Conservation (phyloP, 192 early-diverging fungal genomes). For the Chytriomyces confervae region DNA sequence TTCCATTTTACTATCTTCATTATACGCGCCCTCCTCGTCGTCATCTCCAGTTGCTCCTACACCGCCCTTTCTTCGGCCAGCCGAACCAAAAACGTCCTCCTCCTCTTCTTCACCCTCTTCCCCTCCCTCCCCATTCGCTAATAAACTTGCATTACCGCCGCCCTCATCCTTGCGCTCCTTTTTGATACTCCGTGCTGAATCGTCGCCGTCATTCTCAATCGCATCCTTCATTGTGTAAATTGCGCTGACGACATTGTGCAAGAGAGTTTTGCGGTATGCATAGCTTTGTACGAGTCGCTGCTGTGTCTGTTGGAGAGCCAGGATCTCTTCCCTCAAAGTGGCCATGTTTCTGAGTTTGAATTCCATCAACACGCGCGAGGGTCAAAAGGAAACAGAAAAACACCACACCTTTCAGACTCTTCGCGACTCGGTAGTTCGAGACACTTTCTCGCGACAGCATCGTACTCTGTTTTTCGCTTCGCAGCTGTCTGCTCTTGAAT, state of each 20-base stretch:
- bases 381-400: background rate
- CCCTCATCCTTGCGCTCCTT: background rate
- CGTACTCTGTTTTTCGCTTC: slow-evolving; percentile 62
- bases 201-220: background rate
- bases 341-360: slow-evolving; percentile 9
- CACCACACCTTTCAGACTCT: slow-evolving; percentile 16
- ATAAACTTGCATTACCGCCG: background rate
- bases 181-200: background rate
- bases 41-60: slow-evolving; percentile 2
- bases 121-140: background rate
- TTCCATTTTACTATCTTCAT: slow-evolving; percentile 10
- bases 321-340: slow-evolving; percentile 8
- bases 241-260: slow-evolving; percentile 14
- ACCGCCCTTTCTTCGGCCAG: background rate
- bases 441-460: slow-evolving; percentile 60
- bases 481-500: slow-evolving; percentile 40
- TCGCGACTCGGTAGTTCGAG: slow-evolving; percentile 27
- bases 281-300: slow-evolving; percentile 8
- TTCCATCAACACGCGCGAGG: background rate
- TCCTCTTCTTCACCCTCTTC: background rate
- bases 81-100: background rate
- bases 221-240: background rate
- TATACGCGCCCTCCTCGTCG: slow-evolving; percentile 19
- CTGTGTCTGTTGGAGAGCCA: background rate
- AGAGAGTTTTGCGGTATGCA: slow-evolving; percentile 6